Conservation (phyloP, 2,329 filamentous ascomycete genomes). For the Fusarium neocosmosporiellum region DNA sequence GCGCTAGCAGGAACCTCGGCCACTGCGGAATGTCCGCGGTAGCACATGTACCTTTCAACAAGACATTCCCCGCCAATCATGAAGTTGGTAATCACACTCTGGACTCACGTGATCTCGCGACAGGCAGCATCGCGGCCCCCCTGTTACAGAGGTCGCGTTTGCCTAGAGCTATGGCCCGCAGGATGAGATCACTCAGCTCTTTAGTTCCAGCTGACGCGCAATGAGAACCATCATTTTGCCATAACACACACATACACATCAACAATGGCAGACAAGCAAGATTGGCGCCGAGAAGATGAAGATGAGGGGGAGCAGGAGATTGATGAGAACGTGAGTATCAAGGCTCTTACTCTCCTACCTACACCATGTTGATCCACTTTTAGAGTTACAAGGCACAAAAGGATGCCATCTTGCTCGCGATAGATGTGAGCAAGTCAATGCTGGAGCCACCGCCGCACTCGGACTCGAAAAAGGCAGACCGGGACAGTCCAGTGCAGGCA, state of each 20-base stretch:
- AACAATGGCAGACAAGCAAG: slow-evolving; percentile 51
- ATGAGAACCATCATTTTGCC: slow-evolving; percentile 18
- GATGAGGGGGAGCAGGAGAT: slow-evolving; percentile 72
- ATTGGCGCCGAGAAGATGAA: slow-evolving; percentile 65
- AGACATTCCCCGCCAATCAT: slow-evolving; percentile 39
- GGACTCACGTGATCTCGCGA: slow-evolving; percentile 49
- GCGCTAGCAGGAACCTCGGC: slow-evolving; percentile 16
- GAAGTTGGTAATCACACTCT: slow-evolving; percentile 31
- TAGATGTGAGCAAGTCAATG: slow-evolving; percentile 93
- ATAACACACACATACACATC: slow-evolving; percentile 13
- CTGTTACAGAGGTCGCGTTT: slow-evolving; percentile 45
- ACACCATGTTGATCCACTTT: slow-evolving; percentile 22
- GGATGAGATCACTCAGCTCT: slow-evolving; percentile 37
- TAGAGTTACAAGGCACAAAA: slow-evolving; percentile 92
- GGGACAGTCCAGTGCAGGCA: slow-evolving; percentile 81
- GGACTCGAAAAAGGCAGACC: slow-evolving; percentile 79
- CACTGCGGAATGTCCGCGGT: background rate
- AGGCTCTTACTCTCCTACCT: background rate
- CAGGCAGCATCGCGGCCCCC: slow-evolving; percentile 31
- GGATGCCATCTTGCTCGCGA: slow-evolving; percentile 97
- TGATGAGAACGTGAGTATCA: slow-evolving; percentile 69
- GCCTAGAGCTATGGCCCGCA: slow-evolving; percentile 44
- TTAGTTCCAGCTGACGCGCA: slow-evolving; percentile 35
- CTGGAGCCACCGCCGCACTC: slow-evolving; percentile 72
- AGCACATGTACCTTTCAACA: slow-evolving; percentile 28